Conservation (phyloP, 495 filamentous ascomycete species). For the Aspergillus coremiiformis region DNA sequence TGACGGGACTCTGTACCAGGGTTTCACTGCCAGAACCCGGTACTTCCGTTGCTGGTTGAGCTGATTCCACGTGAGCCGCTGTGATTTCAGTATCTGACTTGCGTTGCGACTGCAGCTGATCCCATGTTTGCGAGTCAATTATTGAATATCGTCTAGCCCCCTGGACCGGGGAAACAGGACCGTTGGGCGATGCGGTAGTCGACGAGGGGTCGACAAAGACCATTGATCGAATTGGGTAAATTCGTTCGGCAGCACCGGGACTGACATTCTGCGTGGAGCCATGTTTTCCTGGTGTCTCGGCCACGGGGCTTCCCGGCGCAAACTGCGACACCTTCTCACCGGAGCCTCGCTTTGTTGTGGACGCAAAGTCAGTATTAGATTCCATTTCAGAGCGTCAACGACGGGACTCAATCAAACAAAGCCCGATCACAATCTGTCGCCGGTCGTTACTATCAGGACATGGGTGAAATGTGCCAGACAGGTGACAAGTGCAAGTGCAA, state of each 20-base stretch:
- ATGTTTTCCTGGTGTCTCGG: background rate
- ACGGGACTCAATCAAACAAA: background rate
- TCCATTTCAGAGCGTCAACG: background rate
- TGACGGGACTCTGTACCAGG: background rate
- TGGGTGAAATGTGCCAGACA: background rate
- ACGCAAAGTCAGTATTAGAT: background rate
- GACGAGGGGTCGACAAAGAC: constrained; percentile 56
- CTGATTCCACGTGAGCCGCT: background rate
- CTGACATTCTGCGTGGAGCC: constrained; percentile 7
- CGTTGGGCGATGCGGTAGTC: background rate
- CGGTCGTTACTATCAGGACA: background rate
- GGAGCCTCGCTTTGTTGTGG: background rate
- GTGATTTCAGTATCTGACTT: background rate
- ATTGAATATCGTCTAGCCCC: constrained; percentile 28
- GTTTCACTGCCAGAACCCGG: background rate
- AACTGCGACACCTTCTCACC: background rate
- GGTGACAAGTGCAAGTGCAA: background rate
- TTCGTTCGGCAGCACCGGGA: constrained; percentile 48
- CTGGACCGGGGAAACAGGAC: constrained; percentile 10
- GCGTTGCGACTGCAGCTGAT: constrained; percentile 15
- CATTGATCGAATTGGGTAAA: constrained; percentile 73
- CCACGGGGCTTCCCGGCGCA: background rate
- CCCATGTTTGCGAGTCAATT: constrained; percentile 28
- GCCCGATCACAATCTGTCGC: background rate
- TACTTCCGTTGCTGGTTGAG: constrained; percentile 2